A percentile compares a stretch with the other conserved stretches of the same genome.
These are phyloP conservation scores for Exophiala alcalophila DNA, from an alignment of 2,329 filamentous ascomycete genomes.

Conservation along the genomic window DNA sequence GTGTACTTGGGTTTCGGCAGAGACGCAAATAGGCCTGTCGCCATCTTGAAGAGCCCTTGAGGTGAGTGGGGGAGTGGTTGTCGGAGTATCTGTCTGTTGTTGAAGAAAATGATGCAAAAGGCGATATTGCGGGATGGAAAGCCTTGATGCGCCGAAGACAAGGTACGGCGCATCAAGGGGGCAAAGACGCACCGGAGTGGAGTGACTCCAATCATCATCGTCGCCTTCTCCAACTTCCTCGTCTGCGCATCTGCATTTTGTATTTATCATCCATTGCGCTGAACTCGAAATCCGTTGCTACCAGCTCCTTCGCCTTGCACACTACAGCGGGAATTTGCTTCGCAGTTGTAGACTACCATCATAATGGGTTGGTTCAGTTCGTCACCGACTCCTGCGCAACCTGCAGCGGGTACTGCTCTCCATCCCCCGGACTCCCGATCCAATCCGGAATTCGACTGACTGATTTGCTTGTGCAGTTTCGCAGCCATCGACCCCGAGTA, in stretches of 20 bases:
- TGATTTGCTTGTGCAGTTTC: conserved; percentile 2
- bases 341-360: not conserved
- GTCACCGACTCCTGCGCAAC: conserved; percentile 21
- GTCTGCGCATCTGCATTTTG: conserved; percentile 8
- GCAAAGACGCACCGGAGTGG: too few species aligned
- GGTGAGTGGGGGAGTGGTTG: too few species aligned
- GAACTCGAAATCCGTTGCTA: not conserved
- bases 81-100: too few species aligned
- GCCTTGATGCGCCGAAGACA: not conserved
- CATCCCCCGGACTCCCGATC: not conserved
- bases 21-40: conserved; percentile 70
- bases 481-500: conserved; percentile 18
- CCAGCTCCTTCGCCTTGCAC: not conserved
- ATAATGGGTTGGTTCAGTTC: conserved; percentile 26
- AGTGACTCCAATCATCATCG: too few species aligned
- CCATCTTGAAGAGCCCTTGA: conserved; percentile 34
- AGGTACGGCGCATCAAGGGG: too few species aligned
- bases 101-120: conserved; percentile 10
- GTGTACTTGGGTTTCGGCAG: conserved; percentile 89
- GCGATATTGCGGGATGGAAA: conserved; percentile 4
- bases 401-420: conserved; percentile 17
- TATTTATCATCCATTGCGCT: conserved; percentile 19
- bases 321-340: too few species aligned
- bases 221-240: not conserved
- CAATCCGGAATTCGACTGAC: too few species aligned